Evolutionary conservation across 768 basidiomycete genomes (phyloP).

Genomic region (Dacryopinax spathularia): DNA sequence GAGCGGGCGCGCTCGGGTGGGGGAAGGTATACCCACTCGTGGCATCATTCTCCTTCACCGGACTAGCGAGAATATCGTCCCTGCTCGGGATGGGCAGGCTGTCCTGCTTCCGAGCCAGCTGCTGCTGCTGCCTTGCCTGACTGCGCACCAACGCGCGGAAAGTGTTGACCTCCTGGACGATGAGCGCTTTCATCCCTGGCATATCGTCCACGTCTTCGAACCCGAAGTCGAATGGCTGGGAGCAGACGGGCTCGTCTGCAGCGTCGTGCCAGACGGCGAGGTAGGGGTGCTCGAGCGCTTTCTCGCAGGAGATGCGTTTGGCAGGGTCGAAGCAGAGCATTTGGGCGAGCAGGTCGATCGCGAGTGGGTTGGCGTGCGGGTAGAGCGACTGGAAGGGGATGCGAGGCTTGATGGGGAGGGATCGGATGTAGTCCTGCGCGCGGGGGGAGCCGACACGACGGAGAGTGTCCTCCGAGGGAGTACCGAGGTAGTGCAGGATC

Average conservation of each 20-base stretch:
- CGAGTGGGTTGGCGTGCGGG: conserved; percentile 85
- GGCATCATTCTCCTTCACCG: conserved; percentile 57
- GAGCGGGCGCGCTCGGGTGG: not conserved
- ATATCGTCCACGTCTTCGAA: conserved; percentile 96
- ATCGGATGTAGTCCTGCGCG: conserved; percentile 95
- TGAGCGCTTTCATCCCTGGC: conserved; percentile 92
- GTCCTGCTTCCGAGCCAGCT: conserved; percentile 63
- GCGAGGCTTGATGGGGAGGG: conserved; percentile 89
- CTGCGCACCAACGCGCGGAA: conserved; percentile 84
- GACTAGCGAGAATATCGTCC: conserved; percentile 68
- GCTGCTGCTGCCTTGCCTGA: conserved; percentile 59
- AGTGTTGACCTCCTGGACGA: conserved; percentile 77
- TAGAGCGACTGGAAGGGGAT: conserved; percentile 85
- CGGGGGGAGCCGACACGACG: conserved; percentile 91
- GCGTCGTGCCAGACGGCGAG: conserved; percentile 96
- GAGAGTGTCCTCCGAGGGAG: conserved; percentile 90
- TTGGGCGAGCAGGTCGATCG: conserved; percentile 81
- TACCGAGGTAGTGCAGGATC: conserved; percentile 95
- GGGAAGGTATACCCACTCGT: conserved; percentile 49
- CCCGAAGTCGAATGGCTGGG: conserved; percentile 74
- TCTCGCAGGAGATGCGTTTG: conserved; percentile 88
- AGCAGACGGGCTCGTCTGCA: conserved; percentile 79
- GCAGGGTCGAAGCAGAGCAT: conserved; percentile 94
- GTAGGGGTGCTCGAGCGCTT: conserved; percentile 91
- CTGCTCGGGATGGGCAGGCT: conserved; percentile 71